These are phyloP conservation scores for Monosporascus sp. DNA, from an alignment of 2,329 filamentous ascomycete genomes.

Conservation along the genomic window DNA sequence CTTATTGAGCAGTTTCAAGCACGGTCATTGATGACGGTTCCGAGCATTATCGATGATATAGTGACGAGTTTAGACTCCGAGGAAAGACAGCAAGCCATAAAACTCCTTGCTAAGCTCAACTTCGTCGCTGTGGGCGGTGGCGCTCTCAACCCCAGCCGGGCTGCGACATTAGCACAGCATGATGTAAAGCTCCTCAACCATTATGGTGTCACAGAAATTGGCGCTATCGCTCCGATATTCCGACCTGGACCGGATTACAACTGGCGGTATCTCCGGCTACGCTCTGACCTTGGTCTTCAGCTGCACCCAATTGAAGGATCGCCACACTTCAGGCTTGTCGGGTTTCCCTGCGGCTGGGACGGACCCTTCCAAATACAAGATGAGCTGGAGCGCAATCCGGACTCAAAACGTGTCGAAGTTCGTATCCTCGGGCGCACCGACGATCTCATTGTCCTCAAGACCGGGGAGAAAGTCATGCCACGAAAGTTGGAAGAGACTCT, in stretches of 20 bases:
- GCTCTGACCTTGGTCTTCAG: conserved; percentile 26
- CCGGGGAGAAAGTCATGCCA: conserved; percentile 14
- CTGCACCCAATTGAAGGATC: conserved; percentile 14
- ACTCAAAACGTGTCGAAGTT: conserved; percentile 13
- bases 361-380: conserved; percentile 28
- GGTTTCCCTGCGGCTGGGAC: conserved; percentile 22
- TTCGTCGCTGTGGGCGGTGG: conserved; percentile 30
- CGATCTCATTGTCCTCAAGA: conserved; percentile 15
- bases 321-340: conserved; percentile 20
- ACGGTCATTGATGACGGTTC: conserved; percentile 29
- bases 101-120: conserved; percentile 13
- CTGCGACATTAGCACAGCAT: conserved; percentile 13
- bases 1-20: conserved; percentile 16
- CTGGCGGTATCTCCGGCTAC: conserved; percentile 26
- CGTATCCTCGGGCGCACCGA: conserved; percentile 29
- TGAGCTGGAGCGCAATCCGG: conserved; percentile 23
- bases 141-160: conserved; percentile 21
- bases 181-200: conserved; percentile 28
- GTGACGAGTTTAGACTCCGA: conserved; percentile 4
- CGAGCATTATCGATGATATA: conserved; percentile 30
- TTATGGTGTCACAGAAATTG: conserved; percentile 31
- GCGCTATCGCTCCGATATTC: conserved; percentile 29
- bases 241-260: conserved; percentile 25
- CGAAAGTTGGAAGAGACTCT: conserved; percentile 8
- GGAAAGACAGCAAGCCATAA: conserved; percentile 7